Evolutionary conservation across 129 eudicot species (phyloP).

Genomic region (carrot (Daucus carota)): DH1_v3.0 NC_030386.2:38069501-38070000

Average conservation of each 20-base stretch:
- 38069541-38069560: neutral
- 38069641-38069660: neutral
- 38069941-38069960: constrained; percentile 62
- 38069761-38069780: neutral
- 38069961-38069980: constrained; percentile 58
- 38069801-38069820: neutral
- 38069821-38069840: neutral
- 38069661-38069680: neutral
- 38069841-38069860: neutral
- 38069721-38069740: neutral
- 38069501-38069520: too few relatives aligned
- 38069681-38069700: neutral
- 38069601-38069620: too few relatives aligned
- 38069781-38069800: neutral
- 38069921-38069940: constrained; percentile 56
- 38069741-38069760: neutral
- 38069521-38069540: too few relatives aligned
- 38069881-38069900: constrained; percentile 51
- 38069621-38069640: neutral
- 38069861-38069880: neutral
- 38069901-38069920: constrained; percentile 66
- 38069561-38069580: neutral
- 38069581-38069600: neutral
- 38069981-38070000: constrained; percentile 68
- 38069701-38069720: neutral